Percentiles rank a stretch among this genome's conserved stretches.
Conservation (phyloP, 495 filamentous ascomycete species). For the Podospora anserina region DNA sequence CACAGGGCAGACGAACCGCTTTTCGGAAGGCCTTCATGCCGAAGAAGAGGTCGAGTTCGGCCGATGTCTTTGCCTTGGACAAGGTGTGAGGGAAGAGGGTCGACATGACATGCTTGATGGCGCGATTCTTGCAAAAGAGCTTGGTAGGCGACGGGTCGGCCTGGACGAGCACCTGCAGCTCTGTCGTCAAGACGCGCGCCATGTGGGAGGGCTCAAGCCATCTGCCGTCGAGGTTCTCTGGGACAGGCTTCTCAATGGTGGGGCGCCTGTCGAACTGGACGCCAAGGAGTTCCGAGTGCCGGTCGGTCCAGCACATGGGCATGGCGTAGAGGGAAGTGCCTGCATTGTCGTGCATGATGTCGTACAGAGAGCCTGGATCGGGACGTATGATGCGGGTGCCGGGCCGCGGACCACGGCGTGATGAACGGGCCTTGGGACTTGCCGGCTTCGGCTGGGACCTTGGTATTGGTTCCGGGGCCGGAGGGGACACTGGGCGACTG, state of each 20-base stretch:
- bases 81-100: slow-evolving; percentile 38
- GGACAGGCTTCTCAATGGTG: slow-evolving; percentile 33
- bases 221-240: slow-evolving; percentile 17
- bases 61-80: slow-evolving; percentile 20
- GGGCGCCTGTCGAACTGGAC: slow-evolving; percentile 37
- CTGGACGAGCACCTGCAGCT: slow-evolving; percentile 35
- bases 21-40: slow-evolving; percentile 31
- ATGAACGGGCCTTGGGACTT: background rate
- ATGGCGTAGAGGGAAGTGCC: slow-evolving; percentile 38
- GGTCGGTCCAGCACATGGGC: slow-evolving; percentile 49
- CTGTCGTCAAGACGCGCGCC: slow-evolving; percentile 28
- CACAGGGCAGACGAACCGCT: slow-evolving; percentile 33
- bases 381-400: slow-evolving; percentile 29
- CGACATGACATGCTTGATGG: slow-evolving; percentile 36
- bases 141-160: slow-evolving; percentile 9
- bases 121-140: slow-evolving; percentile 25
- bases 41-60: slow-evolving; percentile 39
- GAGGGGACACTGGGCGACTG: background rate
- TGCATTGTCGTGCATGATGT: slow-evolving; percentile 46
- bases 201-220: slow-evolving; percentile 29
- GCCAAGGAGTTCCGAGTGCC: slow-evolving; percentile 39
- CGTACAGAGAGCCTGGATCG: slow-evolving; percentile 44
- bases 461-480: background rate
- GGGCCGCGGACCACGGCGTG: slow-evolving; percentile 7
- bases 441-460: slow-evolving; percentile 10